Evolutionary conservation across 306 rosid genomes (phyloP).

Genomic region (Cicer yamashitae): DNA sequence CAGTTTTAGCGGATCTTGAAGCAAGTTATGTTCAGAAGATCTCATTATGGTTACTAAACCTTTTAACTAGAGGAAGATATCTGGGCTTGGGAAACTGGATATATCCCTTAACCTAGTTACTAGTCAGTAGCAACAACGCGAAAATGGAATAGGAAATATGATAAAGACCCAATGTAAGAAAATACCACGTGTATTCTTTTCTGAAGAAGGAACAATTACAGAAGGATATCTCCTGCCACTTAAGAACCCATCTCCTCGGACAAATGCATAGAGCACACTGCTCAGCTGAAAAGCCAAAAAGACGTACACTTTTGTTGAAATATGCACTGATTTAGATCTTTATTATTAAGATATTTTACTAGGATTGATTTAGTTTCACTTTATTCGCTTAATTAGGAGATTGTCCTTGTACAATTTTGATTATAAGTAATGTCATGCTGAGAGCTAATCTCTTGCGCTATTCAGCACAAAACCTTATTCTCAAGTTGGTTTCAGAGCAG

Average conservation of each 20-base stretch:
- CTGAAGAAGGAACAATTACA: not conserved
- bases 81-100: not conserved
- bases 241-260: not conserved
- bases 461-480: too few relatives aligned
- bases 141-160: conserved; percentile 20
- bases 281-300: conserved; percentile 3
- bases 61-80: conserved; percentile 3
- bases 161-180: not conserved
- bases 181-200: not conserved
- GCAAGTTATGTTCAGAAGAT: not conserved
- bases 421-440: too few relatives aligned
- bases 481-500: too few relatives aligned
- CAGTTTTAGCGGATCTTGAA: conserved; percentile 6
- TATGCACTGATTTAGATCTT: too few relatives aligned
- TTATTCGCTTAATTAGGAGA: too few relatives aligned
- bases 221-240: not conserved
- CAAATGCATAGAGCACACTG: conserved; percentile 7
- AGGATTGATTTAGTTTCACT: too few relatives aligned
- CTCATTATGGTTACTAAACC: conserved; percentile 9
- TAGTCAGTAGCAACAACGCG: not conserved
- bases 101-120: conserved; percentile 10
- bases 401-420: too few relatives aligned
- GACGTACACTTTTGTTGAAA: not conserved
- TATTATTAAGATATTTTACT: too few relatives aligned
- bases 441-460: too few relatives aligned